Evolutionary conservation across 2,329 filamentous ascomycete genomes (phyloP).

Genomic region (Penicillium psychrosexuale): DNA sequence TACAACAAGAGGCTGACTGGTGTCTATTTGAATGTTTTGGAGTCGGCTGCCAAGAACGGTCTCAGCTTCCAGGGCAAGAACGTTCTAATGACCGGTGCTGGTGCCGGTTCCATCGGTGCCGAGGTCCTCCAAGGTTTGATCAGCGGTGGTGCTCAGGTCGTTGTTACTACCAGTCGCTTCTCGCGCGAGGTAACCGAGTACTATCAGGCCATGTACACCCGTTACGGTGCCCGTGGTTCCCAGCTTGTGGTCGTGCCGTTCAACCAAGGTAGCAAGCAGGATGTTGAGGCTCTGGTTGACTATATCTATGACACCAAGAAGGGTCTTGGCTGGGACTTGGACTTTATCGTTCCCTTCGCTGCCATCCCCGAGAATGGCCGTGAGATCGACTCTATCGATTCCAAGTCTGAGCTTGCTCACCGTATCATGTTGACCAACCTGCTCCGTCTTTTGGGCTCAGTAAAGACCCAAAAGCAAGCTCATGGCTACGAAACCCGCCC

Average conservation of each 20-base stretch:
- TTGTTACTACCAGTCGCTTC: conserved; percentile 95
- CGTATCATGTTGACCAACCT: conserved; percentile 99
- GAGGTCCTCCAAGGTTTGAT: conserved; percentile 95
- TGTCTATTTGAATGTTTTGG: conserved; percentile 85
- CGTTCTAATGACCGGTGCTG: conserved; percentile 95
- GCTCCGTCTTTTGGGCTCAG: conserved; percentile 79
- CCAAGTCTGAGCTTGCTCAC: conserved; percentile 94
- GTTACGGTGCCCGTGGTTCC: conserved; percentile 87
- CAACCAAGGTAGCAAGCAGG: conserved; percentile 98
- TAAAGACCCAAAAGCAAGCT: conserved; percentile 86
- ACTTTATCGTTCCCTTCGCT: conserved; percentile 93
- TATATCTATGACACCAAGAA: conserved; percentile 98
- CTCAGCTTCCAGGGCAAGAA: conserved; percentile 94
- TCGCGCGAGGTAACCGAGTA: conserved; percentile 98
- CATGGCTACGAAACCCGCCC: conserved; percentile 91
- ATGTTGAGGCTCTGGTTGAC: conserved; percentile 86
- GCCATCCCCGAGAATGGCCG: conserved; percentile 97
- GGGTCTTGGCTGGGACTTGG: conserved; percentile 96
- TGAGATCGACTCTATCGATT: conserved; percentile 95
- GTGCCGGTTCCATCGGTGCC: conserved; percentile 94
- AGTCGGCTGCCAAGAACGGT: conserved; percentile 80
- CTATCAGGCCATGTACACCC: conserved; percentile 97
- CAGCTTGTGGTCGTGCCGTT: conserved; percentile 98
- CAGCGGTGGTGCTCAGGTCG: conserved; percentile 92
- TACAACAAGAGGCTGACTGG: conserved; percentile 99